Percentiles rank a stretch among this genome's conserved stretches.
Evolutionary conservation across 768 basidiomycete species (phyloP).

Genomic region (Tubosaeta sp.): DNA sequence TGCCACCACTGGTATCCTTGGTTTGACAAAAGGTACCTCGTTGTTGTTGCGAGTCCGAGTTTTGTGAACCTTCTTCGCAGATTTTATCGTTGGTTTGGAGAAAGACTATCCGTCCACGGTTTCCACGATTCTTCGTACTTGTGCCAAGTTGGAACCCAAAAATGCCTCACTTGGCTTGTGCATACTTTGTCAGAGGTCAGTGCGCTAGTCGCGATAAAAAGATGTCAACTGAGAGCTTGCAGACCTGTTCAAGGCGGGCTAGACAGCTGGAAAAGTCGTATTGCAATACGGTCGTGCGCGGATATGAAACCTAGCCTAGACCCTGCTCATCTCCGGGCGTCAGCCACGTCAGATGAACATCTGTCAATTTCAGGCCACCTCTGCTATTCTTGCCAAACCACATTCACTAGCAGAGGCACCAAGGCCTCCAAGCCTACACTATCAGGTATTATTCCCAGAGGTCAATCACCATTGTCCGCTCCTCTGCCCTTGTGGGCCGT

Average conservation of each 20-base stretch:
- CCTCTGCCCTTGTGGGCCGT: conserved; percentile 34
- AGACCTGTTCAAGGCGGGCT: conserved; percentile 64
- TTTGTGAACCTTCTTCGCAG: conserved; percentile 32
- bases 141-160: conserved; percentile 72
- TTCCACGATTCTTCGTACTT: conserved; percentile 76
- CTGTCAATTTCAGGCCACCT: conserved; percentile 38
- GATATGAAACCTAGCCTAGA: conserved; percentile 17
- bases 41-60: neutral
- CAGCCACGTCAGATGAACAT: neutral
- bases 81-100: conserved; percentile 77
- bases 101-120: conserved; percentile 84
- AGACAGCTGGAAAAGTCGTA: conserved; percentile 70
- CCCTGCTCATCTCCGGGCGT: conserved; percentile 5
- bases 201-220: neutral
- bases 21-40: conserved; percentile 62
- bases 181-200: conserved; percentile 61
- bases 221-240: neutral
- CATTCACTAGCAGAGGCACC: conserved; percentile 53
- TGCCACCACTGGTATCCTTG: conserved; percentile 55
- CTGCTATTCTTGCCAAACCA: conserved; percentile 63
- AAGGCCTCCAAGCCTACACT: conserved; percentile 30
- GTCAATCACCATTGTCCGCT: conserved; percentile 12
- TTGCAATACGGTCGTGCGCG: conserved; percentile 58
- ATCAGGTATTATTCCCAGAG: conserved; percentile 1
- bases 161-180: conserved; percentile 46